Evolutionary conservation across 208 protist genomes (phyloP), one percentile per base, ranked within the genome.

Genomic region (Leishmania guyanensis): DNA sequence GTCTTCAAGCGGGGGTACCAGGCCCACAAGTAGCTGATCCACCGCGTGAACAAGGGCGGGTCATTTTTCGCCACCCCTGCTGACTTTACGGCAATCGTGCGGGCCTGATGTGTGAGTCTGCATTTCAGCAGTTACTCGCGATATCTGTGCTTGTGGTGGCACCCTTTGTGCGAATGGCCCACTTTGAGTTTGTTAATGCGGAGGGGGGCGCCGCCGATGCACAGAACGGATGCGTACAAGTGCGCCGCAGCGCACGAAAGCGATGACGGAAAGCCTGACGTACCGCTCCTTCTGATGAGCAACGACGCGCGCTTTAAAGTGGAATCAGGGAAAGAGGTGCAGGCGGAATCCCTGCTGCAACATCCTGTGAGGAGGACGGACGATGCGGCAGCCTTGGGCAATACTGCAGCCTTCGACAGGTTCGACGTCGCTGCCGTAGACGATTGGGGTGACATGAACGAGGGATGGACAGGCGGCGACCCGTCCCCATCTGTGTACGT

Each of bases 1-100:
- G 90, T 92, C 62, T 91, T 84, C 72, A 90, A 96, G 78, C 84
- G 86, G 29, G 79, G 75, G 36, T 94, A 94, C 72, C 79, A 62
- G 12, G 89, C 88, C 3, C 60, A 76, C 8, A 29, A 88, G 20
- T 96, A 91, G 92, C 72, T 93, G 50, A 29, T 77, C 16, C 68
- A 89, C 58, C 51, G 75, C 16, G 16, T 43, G 33, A 17, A 60
- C 46, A 39, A 39, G 29, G 46, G 53, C 1, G 22, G 43, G 5
- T 4, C 1, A 0, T 8, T 26, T 33, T 16, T 50, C 51, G 14
- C 0, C 22, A 2, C 22, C 73, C 3, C 20, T 22, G 26, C 50
- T 43, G 20, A 14, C 10, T 12, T 43, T 85, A 36, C 77, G 69
- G 36, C 3, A 29, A n/a, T 33, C 43, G 17, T 56, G 46, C 26